Base-by-base conservation (phyloP, 495 filamentous ascomycete genomes). In the Neurospora sp. region DNA sequence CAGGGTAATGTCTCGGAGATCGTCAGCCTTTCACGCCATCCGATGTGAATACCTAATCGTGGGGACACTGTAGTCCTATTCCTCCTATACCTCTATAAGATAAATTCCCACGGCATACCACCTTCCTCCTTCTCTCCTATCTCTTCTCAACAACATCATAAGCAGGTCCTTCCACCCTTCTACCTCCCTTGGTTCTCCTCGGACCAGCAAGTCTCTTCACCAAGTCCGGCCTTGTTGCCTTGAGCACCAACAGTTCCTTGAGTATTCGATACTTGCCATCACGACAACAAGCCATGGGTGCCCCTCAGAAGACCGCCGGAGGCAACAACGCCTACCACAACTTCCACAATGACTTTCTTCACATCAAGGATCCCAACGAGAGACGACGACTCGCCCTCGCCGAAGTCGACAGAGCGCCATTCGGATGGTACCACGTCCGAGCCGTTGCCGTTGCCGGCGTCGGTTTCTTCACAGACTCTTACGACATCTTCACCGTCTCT, bases 401-500 rank as follows among this genome's bases (percentile, higher is more conserved):
- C 38, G 87, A 92, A 78, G 90, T 94, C 71, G 92, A 94, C 80
- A 89, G 90, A 74, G 90, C 92, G 9, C 88, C 88, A 6, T 93
- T 94, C 78, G 90, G 92, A 74, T 93, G 91, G 90, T 91, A 90
- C 79, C 90, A 93, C 80, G 87, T 88, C 69, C 87, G 91, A 35
- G 90, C 92, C 72, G 81, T 92, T 42, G 80, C 91, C 31, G 92
- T 94, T 7, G 91, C 92, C 8, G 92, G 92, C 71, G 87, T 92
- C 48, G 90, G 90, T 69, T 92, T 94, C 87, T 93, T 94, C 82
- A 92, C 91, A 5, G 92, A 93, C 79, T 89, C 90, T 54, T 92
- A 91, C 78, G 90, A 92, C 82, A 90, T 94, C 83, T 93, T 93
- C 82, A 88, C 89, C 73, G 90, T 92, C 81, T 89, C 89, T 71